A percentile compares a stretch with the other conserved stretches of the same genome.
Evolutionary conservation across 352 stramenopile species (phyloP).

Genomic region (Phytophthora cactorum): DNA sequence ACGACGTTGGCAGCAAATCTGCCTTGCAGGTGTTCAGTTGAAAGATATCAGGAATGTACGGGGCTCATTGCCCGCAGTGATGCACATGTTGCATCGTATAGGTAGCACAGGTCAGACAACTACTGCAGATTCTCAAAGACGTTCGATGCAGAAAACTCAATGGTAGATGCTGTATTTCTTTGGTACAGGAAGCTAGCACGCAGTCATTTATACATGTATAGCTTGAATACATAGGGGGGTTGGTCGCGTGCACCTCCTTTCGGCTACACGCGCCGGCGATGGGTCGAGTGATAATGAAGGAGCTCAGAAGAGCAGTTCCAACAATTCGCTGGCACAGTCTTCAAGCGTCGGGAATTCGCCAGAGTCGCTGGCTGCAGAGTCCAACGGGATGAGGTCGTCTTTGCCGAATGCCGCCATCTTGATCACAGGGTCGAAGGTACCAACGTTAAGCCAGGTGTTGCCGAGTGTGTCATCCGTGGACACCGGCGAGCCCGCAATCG

Average conservation of each 20-base stretch:
- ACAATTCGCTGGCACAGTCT: slow-evolving; percentile 68
- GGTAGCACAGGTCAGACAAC: background rate
- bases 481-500: slow-evolving; percentile 26
- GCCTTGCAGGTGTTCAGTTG: background rate
- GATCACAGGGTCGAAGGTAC: slow-evolving; percentile 19
- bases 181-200: slow-evolving; percentile 39
- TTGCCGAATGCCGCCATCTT: slow-evolving; percentile 26
- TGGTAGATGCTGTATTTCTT: slow-evolving; percentile 36
- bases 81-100: slow-evolving; percentile 1
- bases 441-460: slow-evolving; percentile 26
- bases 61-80: background rate
- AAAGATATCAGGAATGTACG: slow-evolving; percentile 15
- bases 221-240: slow-evolving; percentile 35
- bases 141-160: slow-evolving; percentile 11
- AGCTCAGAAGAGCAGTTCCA: slow-evolving; percentile 69
- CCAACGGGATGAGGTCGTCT: slow-evolving; percentile 35
- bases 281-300: background rate
- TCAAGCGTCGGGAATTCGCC: slow-evolving; percentile 62
- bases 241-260: slow-evolving; percentile 20
- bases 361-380: slow-evolving; percentile 45
- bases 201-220: slow-evolving; percentile 36
- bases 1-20: slow-evolving; percentile 7
- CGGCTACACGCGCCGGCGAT: slow-evolving; percentile 23
- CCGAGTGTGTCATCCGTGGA: slow-evolving; percentile 31
- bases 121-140: background rate